Conservation (phyloP, 2,329 filamentous ascomycete species). For the Xylaria sp. region DNA sequence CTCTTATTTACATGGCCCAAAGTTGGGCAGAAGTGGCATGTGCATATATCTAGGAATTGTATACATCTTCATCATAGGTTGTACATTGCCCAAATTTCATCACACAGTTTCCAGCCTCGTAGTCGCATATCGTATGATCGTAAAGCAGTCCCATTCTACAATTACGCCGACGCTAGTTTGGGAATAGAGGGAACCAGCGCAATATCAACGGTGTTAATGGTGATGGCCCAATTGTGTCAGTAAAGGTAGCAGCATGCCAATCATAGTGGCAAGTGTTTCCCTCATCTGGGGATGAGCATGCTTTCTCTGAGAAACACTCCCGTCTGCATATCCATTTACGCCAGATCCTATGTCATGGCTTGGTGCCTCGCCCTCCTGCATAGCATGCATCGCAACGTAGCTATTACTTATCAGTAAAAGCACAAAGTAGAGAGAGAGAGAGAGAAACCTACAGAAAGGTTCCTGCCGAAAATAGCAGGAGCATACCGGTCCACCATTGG, state of each 20-base stretch:
- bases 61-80: constrained; percentile 28
- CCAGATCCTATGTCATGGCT: constrained; percentile 61
- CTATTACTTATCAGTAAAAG: constrained; percentile 54
- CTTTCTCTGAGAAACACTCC: constrained; percentile 58
- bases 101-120: constrained; percentile 15
- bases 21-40: neutral
- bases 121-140: constrained; percentile 33
- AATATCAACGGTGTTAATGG: constrained; percentile 55
- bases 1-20: constrained; percentile 23
- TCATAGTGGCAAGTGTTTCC: constrained; percentile 75
- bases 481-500: constrained; percentile 90
- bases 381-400: constrained; percentile 98
- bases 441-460: constrained; percentile 82
- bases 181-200: constrained; percentile 20
- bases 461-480: constrained; percentile 93
- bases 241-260: constrained; percentile 81
- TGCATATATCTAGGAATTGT: constrained; percentile 18
- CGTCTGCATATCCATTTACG: constrained; percentile 66
- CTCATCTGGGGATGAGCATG: constrained; percentile 68
- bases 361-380: constrained; percentile 78
- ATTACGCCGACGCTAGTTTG: constrained; percentile 31
- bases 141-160: constrained; percentile 30
- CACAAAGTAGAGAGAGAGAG: neutral
- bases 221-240: constrained; percentile 82
- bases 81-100: constrained; percentile 22